Base-by-base conservation (phyloP, 371 early-diverging fungal species). In the Mucor mucedo region DNA sequence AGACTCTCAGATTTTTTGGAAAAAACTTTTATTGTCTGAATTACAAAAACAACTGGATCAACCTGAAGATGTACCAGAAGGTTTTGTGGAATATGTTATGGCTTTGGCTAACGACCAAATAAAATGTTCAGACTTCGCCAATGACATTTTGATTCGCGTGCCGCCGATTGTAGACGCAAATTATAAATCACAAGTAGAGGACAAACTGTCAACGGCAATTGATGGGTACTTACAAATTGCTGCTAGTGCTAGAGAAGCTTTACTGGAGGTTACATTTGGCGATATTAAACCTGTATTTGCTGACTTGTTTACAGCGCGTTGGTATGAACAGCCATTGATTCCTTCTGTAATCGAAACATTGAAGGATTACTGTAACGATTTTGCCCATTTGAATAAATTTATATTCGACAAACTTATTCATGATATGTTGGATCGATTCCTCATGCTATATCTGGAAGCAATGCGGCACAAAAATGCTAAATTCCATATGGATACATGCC, bases 51-150 rank as follows among this genome's bases (percentile, higher is more conserved):
- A 94, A 62, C 57, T 91, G 7, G 89, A 92, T 5, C 78, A 87
- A 44, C 87, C 90, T 0, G 82, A 85, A 2, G 89, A 89, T 6
- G 80, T 84, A 8, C 85, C 91, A 2, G 85, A 84, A 52, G 97
- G 97, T 4, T 76, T 98, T 56, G 88, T 92, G 2, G 97, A 98
- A 64, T 98, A 98, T 72, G 86, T 92, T 0, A 91, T 96, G 80
- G 96, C 98, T 0, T 83, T 97, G 41, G 93, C 93, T 21, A 98
- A 98, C 75, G 96, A 97, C 73, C 91, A 89, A 68, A 77, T 95
- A 70, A 87, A 91, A 52, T 91, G 90, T 57, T 90, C 93, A 4
- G 96, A 97, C 59, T 94, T 93, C 74, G 87, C 93, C 0, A 97
- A 97, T 60, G 83, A 87, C 10, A 87, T 97, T 21, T 63, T 87